Conservation (phyloP, 441 rosid species). For the Geranium incanum region DNA sequence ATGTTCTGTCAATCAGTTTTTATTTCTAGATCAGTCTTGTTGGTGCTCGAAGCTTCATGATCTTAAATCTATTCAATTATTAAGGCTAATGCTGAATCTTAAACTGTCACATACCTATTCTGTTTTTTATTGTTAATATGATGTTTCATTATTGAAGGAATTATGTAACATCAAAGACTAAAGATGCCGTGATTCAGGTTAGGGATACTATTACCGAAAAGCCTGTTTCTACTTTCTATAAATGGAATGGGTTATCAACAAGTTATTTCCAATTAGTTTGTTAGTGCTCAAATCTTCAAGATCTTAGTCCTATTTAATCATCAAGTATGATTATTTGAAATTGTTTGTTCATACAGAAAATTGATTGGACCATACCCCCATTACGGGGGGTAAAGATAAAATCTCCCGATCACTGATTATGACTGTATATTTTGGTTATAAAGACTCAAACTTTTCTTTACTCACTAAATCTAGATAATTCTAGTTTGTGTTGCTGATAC, state of each 20-base stretch:
- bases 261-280: not conserved
- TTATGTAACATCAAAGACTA: not conserved
- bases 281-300: conserved; percentile 16
- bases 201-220: not conserved
- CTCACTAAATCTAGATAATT: not conserved
- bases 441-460: not conserved
- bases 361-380: not conserved
- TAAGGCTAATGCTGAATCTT: not conserved
- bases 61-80: not conserved
- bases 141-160: not conserved
- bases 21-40: not conserved
- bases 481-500: not conserved
- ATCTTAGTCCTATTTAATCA: not conserved
- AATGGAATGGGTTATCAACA: not conserved
- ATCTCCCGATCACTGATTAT: not conserved
- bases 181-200: conserved; percentile 5
- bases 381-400: not conserved
- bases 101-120: not conserved
- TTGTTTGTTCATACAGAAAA: not conserved
- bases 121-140: not conserved
- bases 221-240: not conserved
- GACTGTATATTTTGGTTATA: not conserved
- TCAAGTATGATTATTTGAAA: not conserved
- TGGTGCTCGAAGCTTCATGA: not conserved
- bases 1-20: not conserved